Evolutionary conservation across 352 stramenopile species (phyloP).

Genomic region (Peronospora destructor): DNA sequence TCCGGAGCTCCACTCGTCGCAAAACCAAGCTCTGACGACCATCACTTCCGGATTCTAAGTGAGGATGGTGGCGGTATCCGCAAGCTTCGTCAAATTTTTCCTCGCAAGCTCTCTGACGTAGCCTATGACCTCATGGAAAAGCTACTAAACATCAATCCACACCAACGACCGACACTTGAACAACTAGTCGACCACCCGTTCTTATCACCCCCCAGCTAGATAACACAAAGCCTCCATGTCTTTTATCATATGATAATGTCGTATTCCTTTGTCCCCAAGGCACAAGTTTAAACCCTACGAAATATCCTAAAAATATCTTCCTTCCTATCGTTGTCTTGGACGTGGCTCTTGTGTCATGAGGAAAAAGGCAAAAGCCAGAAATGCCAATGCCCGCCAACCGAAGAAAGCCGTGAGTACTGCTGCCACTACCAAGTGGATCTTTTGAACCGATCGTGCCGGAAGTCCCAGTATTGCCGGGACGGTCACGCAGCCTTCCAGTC

Average conservation of each 20-base stretch:
- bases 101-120: conserved; percentile 23
- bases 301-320: too few species aligned
- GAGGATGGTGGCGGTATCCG: conserved; percentile 31
- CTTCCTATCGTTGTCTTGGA: too few species aligned
- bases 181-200: conserved; percentile 36
- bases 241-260: conserved; percentile 15
- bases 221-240: conserved; percentile 2
- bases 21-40: conserved; percentile 30
- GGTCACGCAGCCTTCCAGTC: conserved; percentile 54
- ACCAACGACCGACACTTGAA: conserved; percentile 32
- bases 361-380: conserved; percentile 61
- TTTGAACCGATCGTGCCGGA: conserved; percentile 46
- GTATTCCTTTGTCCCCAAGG: conserved; percentile 3
- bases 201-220: conserved; percentile 5
- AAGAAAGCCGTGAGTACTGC: conserved; percentile 53
- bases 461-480: conserved; percentile 57
- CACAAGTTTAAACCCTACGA: too few species aligned
- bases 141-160: conserved; percentile 28
- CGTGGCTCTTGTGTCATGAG: conserved; percentile 42
- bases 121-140: conserved; percentile 26
- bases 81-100: conserved; percentile 39
- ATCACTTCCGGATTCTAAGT: conserved; percentile 35
- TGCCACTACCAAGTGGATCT: conserved; percentile 58
- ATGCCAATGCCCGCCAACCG: conserved; percentile 66
- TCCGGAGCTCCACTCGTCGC: conserved; percentile 42